Evolutionary conservation across 495 filamentous ascomycete species (phyloP), one percentile per base, ranked within the genome.

Genomic region (Aspergillus bertholletiae): DNA sequence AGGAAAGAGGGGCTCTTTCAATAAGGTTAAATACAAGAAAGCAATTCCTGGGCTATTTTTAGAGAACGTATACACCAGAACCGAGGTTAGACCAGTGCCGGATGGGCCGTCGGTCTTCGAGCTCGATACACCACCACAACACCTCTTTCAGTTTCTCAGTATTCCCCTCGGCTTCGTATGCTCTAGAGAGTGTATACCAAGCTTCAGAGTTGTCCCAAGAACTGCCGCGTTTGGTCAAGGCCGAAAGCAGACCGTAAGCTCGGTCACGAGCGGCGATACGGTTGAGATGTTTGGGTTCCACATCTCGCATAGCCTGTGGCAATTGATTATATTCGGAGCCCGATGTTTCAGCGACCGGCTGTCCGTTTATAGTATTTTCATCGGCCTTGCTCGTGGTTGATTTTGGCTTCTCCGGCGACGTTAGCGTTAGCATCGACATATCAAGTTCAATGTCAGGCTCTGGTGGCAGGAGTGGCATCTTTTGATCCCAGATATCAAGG

Each of bases 171-270:
- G 86, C 83, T 71, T 97, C 93, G 59, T 96, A 88, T 43, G 86
- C 90, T 56, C 89, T 75, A 1, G 94, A 90, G 15, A 98, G 80
- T 9, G 85, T 84, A 62, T 87, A 91, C 94, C 94, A 98, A 18
- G 92, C 94, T 65, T 96, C 94, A n/a, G 86, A 84, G 62, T 86
- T 82, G 67, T 96, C 90, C 95, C 95, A 97, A 5, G 91, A 92
- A 24, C 72, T 77, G n/a, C 92, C 91, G 3, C 89, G 80, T 71
- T 88, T 92, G 2, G 90, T 96, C 51, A 97, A 77, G 2, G 80
- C 79, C 7, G 85, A 86, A 0, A 98, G 80, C 40, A 97, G 78
- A 12, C 83, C 86, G 63, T 89, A 90, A 1, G 95, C 94, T 18
- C 95, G 81, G 63, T 97, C 92, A 26, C 90, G 82, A 24, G 90